Evolutionary conservation across 305 asterid genomes (phyloP).

Genomic region (Fraxinus baroniana): DNA sequence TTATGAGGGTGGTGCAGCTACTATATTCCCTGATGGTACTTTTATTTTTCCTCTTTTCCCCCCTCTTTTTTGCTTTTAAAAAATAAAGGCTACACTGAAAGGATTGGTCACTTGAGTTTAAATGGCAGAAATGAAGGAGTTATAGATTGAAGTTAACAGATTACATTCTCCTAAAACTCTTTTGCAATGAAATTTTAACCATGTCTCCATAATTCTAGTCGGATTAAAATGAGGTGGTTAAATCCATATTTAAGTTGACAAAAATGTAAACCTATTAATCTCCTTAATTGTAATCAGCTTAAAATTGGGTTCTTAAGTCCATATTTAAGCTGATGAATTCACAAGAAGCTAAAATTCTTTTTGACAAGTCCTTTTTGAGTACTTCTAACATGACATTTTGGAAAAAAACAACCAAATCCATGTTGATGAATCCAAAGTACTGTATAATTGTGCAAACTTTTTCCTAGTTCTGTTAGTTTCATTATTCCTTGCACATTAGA

Average conservation of each 20-base stretch:
- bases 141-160: neutral
- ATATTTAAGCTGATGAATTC: neutral
- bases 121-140: neutral
- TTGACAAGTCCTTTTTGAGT: neutral
- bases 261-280: neutral
- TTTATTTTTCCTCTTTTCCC: constrained; percentile 29
- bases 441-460: neutral
- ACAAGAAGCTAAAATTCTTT: neutral
- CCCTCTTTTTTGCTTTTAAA: neutral
- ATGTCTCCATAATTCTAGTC: neutral
- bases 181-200: neutral
- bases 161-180: neutral
- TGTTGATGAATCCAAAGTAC: neutral
- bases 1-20: constrained; percentile 98
- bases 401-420: neutral
- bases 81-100: constrained; percentile 4
- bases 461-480: neutral
- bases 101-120: neutral
- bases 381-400: neutral
- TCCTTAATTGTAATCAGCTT: neutral
- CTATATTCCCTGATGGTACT: constrained; percentile 91
- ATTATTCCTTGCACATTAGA: neutral
- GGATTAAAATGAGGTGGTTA: neutral
- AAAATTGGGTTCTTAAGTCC: neutral
- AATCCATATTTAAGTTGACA: neutral